A percentile compares a stretch with the other conserved stretches of the same genome.
Evolutionary conservation across 2,329 filamentous ascomycete genomes (phyloP).

Genomic region (Pseudopithomyces chartarum): DNA sequence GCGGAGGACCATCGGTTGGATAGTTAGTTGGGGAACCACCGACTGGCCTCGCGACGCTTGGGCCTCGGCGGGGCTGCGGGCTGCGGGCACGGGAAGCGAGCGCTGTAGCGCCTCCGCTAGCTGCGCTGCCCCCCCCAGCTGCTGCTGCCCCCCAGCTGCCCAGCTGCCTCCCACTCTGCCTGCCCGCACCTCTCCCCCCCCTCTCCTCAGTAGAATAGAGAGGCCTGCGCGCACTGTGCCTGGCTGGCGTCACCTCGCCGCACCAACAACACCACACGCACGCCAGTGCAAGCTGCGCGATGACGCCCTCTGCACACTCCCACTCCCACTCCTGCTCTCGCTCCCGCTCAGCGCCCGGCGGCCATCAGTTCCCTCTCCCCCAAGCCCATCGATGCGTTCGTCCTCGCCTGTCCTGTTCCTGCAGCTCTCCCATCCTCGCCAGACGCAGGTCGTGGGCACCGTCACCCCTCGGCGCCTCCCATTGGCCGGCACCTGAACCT

Average conservation of each 20-base stretch:
- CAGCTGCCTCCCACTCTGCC: too few relatives aligned
- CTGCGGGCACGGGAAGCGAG: background rate
- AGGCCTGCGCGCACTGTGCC: too few relatives aligned
- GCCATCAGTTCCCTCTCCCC: background rate
- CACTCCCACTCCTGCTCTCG: too few relatives aligned
- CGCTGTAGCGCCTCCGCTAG: too few relatives aligned
- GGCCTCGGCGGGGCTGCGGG: background rate
- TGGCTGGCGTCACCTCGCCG: too few relatives aligned
- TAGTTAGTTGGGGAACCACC: background rate
- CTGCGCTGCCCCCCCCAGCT: too few relatives aligned
- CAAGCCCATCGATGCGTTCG: background rate
- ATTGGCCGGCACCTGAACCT: slow-evolving; percentile 33
- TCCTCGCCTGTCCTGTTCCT: slow-evolving; percentile 7
- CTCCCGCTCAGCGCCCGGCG: too few relatives aligned
- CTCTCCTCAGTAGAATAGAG: too few relatives aligned
- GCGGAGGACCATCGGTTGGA: background rate
- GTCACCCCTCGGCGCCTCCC: slow-evolving; percentile 6
- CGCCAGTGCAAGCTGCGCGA: background rate
- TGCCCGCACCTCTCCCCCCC: too few relatives aligned
- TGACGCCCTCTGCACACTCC: background rate
- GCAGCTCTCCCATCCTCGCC: slow-evolving; percentile 2
- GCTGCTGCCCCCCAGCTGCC: too few relatives aligned
- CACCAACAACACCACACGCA: background rate
- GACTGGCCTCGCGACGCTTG: background rate
- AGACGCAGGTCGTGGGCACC: slow-evolving; percentile 17